Evolutionary conservation across 2,329 filamentous ascomycete species (phyloP), one percentile per base, ranked within the genome.

Genomic region (Claviceps capensis): DNA sequence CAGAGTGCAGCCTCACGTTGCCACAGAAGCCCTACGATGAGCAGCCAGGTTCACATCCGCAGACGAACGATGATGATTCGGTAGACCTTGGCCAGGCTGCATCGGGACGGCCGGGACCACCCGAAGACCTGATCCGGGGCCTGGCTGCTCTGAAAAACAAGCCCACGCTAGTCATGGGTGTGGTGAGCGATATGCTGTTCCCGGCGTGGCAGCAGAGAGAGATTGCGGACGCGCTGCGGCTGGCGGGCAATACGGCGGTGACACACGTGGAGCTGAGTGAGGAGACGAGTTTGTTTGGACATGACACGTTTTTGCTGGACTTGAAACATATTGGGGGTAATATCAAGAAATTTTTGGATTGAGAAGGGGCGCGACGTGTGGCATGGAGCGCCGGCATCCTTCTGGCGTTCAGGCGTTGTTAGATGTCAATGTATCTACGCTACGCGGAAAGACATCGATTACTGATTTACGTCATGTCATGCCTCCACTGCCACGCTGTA

Each of bases 131-230:
- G 0, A 77, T 97, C 38, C 73, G 74, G 0, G 93, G 93, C 0
- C 72, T 98, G 19, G 70, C 78, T 4, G 70, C 80, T 0, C 68
- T 97, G 50, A 80, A 83, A 51, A 77, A 90, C 55, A 91, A 84
- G 48, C 87, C 88, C 0, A 85, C 88, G 1, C 75, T 98, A 22
- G 87, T 98, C 11, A 83, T 98, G 72, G 93, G 93, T 37, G 93
- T 97, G 4, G 88, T 88, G 0, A 96, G 88, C 60, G 93, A 98
- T 64, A 97, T 96, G 48, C 72, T 98, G 38, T 98, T 98, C 69
- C 93, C 93, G 0, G 89, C 93, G 0, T 98, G 93, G 91, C 93
- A 98, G 71, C 93, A 98, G 72, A 81, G 87, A 50, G 93, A 98
- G 68, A 83, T 98, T 55, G 91, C 90, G 3, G 83, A 91, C 62